Percentiles rank a stretch among this genome's conserved stretches.
These are phyloP conservation scores for Coemansia brasiliensis DNA, from an alignment of 192 early-diverging fungal species.

Conservation along the genomic window DNA sequence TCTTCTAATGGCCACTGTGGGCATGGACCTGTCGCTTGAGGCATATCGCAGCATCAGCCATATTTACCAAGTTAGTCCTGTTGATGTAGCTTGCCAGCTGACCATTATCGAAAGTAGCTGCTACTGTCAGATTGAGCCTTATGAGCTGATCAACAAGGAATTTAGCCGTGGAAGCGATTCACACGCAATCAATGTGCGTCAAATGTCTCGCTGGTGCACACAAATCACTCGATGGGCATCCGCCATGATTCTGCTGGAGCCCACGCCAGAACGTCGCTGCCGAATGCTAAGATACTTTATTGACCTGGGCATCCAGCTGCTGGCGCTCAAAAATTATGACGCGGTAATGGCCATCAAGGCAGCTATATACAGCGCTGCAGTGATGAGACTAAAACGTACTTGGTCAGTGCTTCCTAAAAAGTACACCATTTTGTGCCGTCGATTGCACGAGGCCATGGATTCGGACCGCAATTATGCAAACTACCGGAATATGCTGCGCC, in stretches of 20 bases:
- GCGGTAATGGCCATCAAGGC: conserved; percentile 77
- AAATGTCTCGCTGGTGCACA: conserved; percentile 70
- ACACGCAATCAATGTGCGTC: conserved; percentile 65
- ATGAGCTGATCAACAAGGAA: conserved; percentile 72
- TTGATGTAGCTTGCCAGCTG: conserved; percentile 81
- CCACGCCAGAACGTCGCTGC: conserved; percentile 68
- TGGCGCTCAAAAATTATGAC: conserved; percentile 68
- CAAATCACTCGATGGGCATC: conserved; percentile 80
- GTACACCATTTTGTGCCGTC: conserved; percentile 63
- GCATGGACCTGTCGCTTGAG: conserved; percentile 55
- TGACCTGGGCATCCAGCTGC: conserved; percentile 63
- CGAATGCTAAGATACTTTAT: conserved; percentile 75
- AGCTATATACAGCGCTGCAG: conserved; percentile 70
- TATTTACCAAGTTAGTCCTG: conserved; percentile 70
- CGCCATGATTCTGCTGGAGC: conserved; percentile 69
- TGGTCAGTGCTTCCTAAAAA: conserved; percentile 68
- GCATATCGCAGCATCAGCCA: conserved; percentile 61
- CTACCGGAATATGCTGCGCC: conserved; percentile 52
- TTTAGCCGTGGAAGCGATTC: conserved; percentile 56
- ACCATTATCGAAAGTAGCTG: conserved; percentile 75
- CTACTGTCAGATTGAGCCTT: conserved; percentile 67
- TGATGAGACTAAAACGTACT: conserved; percentile 69
- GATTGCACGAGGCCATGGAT: conserved; percentile 60
- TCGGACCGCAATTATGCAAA: conserved; percentile 66
- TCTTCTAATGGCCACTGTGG: conserved; percentile 49